Percentiles rank a stretch among this genome's conserved stretches.
phyloP scores from a whole-genome alignment of 345 rosid genomes.

The Sisymbrium altissimum region DNA sequence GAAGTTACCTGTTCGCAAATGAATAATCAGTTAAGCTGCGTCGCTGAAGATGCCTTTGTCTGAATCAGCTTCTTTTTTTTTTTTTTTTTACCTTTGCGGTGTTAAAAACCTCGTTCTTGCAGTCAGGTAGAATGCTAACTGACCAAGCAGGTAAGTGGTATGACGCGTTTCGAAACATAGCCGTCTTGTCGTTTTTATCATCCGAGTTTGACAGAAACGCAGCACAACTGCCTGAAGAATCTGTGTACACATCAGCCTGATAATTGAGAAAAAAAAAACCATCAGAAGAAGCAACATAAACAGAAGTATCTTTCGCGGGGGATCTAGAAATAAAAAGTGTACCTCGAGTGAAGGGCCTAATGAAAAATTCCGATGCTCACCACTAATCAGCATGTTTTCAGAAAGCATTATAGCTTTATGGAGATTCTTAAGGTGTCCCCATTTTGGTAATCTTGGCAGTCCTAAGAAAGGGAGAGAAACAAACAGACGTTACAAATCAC shows the following conservation, averaged over 20 bases:
- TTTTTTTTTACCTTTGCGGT: conserved; percentile 67
- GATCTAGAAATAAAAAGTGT: neutral
- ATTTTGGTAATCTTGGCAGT: conserved; percentile 83
- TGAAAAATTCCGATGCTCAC: conserved; percentile 46
- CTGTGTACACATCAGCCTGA: conserved; percentile 75
- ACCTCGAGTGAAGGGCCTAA: conserved; percentile 82
- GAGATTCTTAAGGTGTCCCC: conserved; percentile 93
- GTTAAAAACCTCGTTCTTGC: conserved; percentile 74
- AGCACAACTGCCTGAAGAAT: conserved; percentile 63
- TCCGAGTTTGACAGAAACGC: conserved; percentile 85
- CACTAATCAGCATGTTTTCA: conserved; percentile 58
- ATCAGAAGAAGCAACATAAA: conserved; percentile 24
- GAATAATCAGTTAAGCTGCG: neutral
- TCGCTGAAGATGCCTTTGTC: neutral
- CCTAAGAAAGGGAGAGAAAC: conserved; percentile 44
- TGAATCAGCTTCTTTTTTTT: neutral
- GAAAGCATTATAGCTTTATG: conserved; percentile 77
- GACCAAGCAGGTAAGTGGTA: conserved; percentile 95
- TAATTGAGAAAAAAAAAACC: neutral
- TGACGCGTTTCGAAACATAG: conserved; percentile 51
- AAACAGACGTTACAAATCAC: neutral
- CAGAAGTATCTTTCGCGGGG: neutral
- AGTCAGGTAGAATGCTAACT: conserved; percentile 90
- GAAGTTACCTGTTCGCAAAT: conserved; percentile 55
- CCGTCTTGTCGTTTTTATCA: conserved; percentile 59